Base-by-base conservation (phyloP, 805 yeast species). In the Teunomyces atbi region DNA sequence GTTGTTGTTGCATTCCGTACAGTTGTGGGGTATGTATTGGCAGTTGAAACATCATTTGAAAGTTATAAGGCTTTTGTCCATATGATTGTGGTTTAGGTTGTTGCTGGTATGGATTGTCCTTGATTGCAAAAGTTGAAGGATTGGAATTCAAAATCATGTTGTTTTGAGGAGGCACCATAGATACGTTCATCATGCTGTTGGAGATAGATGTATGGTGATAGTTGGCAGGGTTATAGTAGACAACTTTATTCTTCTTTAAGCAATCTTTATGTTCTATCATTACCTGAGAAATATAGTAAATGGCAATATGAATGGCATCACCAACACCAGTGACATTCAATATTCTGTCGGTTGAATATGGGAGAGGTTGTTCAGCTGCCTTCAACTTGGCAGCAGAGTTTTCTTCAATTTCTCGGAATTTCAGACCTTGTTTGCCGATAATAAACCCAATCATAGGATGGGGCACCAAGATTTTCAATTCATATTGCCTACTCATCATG, bases 221-320 rank as follows among this genome's bases (percentile, higher is more conserved):
- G 42, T 68, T 78, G 3, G 79, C 78, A 4, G 90, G 89, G 54
- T 81, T 79, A 59, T 82, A 83, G 57, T 69, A 79, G 6, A 79
- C 68, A 36, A 76, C 70, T 56, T 82, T 83, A n/a, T 76, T 66
- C 56, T 78, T 76, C 52, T 79, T 76, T 45, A 72, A 66, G 26
- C 64, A 53, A 50, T 77, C 81, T 49, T 78, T 77, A 58, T 83
- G 84, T 52, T 82, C 84, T 43, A 82, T 60, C 45, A 84, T 73
- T 3, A 86, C 84, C 61, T 83, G 86, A 1, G 86, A 82, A 46
- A 86, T 75, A 60, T 84, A 85, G 64, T 84, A 87, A 0, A 83
- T 73, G 7, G 96, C 96, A 54, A 88, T 86, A 59, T 87, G 95
- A 35, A 89, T 79, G 1, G 96, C 90, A 66, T 89, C 96, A 1